A percentile compares a stretch with the other conserved stretches of the same genome.
Conservation (phyloP, 495 filamentous ascomycete genomes). For the Penicillium robsamsonii region DNA sequence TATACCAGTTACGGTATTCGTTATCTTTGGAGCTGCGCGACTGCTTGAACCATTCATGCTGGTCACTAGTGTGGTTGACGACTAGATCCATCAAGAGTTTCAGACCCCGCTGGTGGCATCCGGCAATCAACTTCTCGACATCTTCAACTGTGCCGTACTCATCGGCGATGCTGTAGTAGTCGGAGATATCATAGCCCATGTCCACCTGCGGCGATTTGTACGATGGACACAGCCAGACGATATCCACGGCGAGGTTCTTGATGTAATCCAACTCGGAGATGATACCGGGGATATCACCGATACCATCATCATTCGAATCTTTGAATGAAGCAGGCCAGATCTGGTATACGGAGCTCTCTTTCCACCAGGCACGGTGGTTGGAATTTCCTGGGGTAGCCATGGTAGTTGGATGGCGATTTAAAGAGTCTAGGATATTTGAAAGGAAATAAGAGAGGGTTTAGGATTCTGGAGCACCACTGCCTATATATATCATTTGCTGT, state of each 20-base stretch:
- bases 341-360: slow-evolving; percentile 62
- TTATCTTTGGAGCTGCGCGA: slow-evolving; percentile 57
- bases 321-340: slow-evolving; percentile 67
- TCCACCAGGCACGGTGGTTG: slow-evolving; percentile 53
- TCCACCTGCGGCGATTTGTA: slow-evolving; percentile 64
- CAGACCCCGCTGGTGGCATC: slow-evolving; percentile 58
- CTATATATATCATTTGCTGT: not conserved
- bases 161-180: slow-evolving; percentile 62
- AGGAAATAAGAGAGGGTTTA: not conserved
- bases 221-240: slow-evolving; percentile 67
- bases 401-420: not conserved
- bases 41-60: slow-evolving; percentile 73
- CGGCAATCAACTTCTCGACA: slow-evolving; percentile 61
- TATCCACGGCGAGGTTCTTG: slow-evolving; percentile 59
- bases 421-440: not conserved
- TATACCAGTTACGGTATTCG: slow-evolving; percentile 69
- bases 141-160: slow-evolving; percentile 63
- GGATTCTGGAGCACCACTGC: not conserved
- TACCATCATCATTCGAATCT: slow-evolving; percentile 65
- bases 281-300: slow-evolving; percentile 67
- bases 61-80: slow-evolving; percentile 76
- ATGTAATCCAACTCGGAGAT: slow-evolving; percentile 66
- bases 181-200: slow-evolving; percentile 65
- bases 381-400: slow-evolving; percentile 31
- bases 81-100: slow-evolving; percentile 72